Evolutionary conservation across 2,329 filamentous ascomycete genomes (phyloP), one percentile per base, ranked within the genome.

Genomic region (Mollisiaceae sp.): DNA sequence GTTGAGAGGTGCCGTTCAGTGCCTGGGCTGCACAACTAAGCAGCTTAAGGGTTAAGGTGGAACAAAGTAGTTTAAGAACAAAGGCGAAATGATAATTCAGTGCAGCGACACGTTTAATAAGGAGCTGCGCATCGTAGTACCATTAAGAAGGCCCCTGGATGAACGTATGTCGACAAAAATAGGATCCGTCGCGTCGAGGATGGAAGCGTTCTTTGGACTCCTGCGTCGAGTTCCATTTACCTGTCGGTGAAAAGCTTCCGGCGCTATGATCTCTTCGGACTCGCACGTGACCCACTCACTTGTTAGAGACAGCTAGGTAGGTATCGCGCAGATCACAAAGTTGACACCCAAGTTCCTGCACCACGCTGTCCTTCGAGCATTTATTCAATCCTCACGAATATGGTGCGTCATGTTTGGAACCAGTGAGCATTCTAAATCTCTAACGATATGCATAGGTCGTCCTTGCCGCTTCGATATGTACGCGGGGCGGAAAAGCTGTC

Each of bases 401-500:
- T 70, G 68, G 68, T 70, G 64, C 45, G 57, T 20, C 5, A 36
- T 1, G 11, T 22, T 32, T 36, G 6, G n/a, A 22, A 11, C 18
- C 8, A 50, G 9, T 50, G 11, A 14, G 45, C 2, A 50, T 22
- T 50, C 20, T 22, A 22, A 9, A 8, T 18, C 11, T 35, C 50
- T 54, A 54, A 54, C 50, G 8, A 54, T 24, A 27, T 65, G 18
- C 52, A 3, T 63, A 97, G 95, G 95, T 99, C 79, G 93, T 99
- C 80, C 92, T 99, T 79, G 95, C 94, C 80, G 95, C 95, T 76
- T 98, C 95, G 76, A 97, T 99, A 84, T 98, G 94, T 82, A 99
- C 96, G 79, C 90, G 95, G 74, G 95, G 95, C 79, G 95, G 95
- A 79, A 99, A 99, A 85, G 92, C 94, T 80, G 94, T 99, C 77